Percentiles rank a stretch among this genome's conserved stretches.
Conservation (phyloP, 805 yeast genomes). For the Komagataella phaffii region DNA sequence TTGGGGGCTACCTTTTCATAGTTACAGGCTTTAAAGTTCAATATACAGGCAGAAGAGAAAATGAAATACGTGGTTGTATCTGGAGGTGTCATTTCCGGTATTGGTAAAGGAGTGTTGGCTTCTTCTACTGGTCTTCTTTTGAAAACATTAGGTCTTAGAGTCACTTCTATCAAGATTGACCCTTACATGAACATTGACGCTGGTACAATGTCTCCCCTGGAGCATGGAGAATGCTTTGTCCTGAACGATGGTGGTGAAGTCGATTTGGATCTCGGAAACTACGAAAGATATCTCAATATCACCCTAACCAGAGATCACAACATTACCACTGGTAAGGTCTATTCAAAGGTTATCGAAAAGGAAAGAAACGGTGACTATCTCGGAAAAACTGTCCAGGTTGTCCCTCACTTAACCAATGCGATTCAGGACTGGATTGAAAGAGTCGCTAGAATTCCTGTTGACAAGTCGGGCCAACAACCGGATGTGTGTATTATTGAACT, state of each 20-base stretch:
- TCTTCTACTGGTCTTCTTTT: constrained; percentile 92
- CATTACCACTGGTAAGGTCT: constrained; percentile 96
- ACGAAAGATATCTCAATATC: constrained; percentile 90
- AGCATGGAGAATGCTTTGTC: constrained; percentile 98
- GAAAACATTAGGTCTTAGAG: constrained; percentile 88
- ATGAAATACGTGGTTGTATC: constrained; percentile 99
- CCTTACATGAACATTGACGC: constrained; percentile 99
- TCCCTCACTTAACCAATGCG: constrained; percentile 94
- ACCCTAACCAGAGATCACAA: constrained; percentile 91
- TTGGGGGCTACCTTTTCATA: not conserved
- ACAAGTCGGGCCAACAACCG: constrained; percentile 75
- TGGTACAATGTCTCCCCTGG: constrained; percentile 98
- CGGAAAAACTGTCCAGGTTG: constrained; percentile 99
- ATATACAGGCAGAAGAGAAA: constrained; percentile 5
- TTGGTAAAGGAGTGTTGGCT: constrained; percentile 97
- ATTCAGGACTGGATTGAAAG: constrained; percentile 98
- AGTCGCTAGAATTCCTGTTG: constrained; percentile 87
- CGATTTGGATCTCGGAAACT: constrained; percentile 94
- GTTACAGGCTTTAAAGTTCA: not conserved
- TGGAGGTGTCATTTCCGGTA: constrained; percentile 99
- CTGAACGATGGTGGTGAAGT: constrained; percentile 98
- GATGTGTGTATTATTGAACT: constrained; percentile 94
- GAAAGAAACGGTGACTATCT: constrained; percentile 96
- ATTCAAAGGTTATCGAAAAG: constrained; percentile 83
- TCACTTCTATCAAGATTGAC: constrained; percentile 94